Conservation (phyloP, 2,329 filamentous ascomycete species). For the Fusarium nodosum region DNA sequence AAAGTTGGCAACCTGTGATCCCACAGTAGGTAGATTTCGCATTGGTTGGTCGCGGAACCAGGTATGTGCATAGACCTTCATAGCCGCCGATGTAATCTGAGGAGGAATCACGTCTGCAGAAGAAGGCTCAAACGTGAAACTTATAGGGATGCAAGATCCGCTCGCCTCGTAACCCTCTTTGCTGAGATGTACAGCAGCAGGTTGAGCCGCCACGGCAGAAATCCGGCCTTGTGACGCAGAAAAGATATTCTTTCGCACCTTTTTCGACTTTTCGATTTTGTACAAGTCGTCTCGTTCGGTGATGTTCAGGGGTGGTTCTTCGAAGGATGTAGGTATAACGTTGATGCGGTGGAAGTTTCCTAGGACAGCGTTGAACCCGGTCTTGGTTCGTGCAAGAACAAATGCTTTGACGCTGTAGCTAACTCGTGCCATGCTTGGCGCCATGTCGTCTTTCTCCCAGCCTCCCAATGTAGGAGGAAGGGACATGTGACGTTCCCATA, state of each 20-base stretch:
- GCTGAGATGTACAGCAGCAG: slow-evolving; percentile 36
- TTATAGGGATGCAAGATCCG: slow-evolving; percentile 31
- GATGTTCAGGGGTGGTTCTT: slow-evolving; percentile 43
- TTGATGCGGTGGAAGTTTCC: slow-evolving; percentile 39
- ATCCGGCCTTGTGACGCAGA: slow-evolving; percentile 37
- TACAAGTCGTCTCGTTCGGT: slow-evolving; percentile 41
- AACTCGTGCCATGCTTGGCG: slow-evolving; percentile 32
- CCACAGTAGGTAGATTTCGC: slow-evolving; percentile 34
- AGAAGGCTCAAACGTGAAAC: slow-evolving; percentile 36
- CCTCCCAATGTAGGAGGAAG: slow-evolving; percentile 39
- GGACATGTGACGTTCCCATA: slow-evolving; percentile 36
- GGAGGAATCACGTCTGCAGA: slow-evolving; percentile 30
- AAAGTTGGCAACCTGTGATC: slow-evolving; percentile 29
- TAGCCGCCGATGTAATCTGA: slow-evolving; percentile 20
- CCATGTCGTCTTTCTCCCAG: slow-evolving; percentile 46
- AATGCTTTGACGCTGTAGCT: slow-evolving; percentile 38
- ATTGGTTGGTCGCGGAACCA: slow-evolving; percentile 45
- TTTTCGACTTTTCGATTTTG: slow-evolving; percentile 32
- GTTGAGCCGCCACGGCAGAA: slow-evolving; percentile 40
- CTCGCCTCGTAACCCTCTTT: slow-evolving; percentile 32
- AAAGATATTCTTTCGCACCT: slow-evolving; percentile 43
- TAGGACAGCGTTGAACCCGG: slow-evolving; percentile 10
- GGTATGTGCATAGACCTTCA: slow-evolving; percentile 39
- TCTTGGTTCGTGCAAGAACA: slow-evolving; percentile 16
- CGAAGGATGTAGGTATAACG: slow-evolving; percentile 39